Evolutionary conservation across 1,284 basidiomycete genomes (phyloP).

Genomic region (Serendipita sp.): DNA sequence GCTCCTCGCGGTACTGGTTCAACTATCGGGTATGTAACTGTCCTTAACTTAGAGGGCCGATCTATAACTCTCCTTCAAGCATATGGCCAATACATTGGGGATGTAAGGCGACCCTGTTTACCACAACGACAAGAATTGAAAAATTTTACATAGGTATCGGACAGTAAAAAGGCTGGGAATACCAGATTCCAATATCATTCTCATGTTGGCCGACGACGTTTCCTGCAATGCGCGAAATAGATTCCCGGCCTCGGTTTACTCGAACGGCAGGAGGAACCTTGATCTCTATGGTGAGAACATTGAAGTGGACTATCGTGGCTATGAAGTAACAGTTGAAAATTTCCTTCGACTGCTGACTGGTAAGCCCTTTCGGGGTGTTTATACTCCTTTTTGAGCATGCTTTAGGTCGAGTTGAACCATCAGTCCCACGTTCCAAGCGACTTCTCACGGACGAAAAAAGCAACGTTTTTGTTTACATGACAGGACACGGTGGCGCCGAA

Average conservation of each 20-base stretch:
- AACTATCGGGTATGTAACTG: conserved; percentile 75
- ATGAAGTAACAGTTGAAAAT: conserved; percentile 95
- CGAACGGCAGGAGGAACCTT: conserved; percentile 59
- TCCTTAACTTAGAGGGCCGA: background rate
- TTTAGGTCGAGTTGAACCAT: conserved; percentile 55
- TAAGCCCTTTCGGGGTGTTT: conserved; percentile 22
- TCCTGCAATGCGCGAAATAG: conserved; percentile 89
- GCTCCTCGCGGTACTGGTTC: conserved; percentile 93
- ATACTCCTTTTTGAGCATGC: background rate
- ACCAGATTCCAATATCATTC: conserved; percentile 94
- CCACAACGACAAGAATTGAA: background rate
- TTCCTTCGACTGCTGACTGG: conserved; percentile 85
- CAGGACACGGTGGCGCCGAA: conserved; percentile 94
- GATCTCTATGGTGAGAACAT: conserved; percentile 95
- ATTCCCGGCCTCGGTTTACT: conserved; percentile 84
- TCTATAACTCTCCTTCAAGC: conserved; percentile 34
- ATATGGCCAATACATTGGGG: conserved; percentile 95
- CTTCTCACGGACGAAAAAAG: conserved; percentile 83
- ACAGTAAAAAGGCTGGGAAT: conserved; percentile 97
- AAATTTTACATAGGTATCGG: conserved; percentile 55
- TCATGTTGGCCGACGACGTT: conserved; percentile 96
- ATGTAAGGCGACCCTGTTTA: conserved; percentile 39
- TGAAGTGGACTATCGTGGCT: conserved; percentile 95
- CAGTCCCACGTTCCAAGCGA: conserved; percentile 80
- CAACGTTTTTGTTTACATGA: conserved; percentile 96